Evolutionary conservation across 2,329 filamentous ascomycete genomes (phyloP).

Genomic region (Fusarium clavum): DNA sequence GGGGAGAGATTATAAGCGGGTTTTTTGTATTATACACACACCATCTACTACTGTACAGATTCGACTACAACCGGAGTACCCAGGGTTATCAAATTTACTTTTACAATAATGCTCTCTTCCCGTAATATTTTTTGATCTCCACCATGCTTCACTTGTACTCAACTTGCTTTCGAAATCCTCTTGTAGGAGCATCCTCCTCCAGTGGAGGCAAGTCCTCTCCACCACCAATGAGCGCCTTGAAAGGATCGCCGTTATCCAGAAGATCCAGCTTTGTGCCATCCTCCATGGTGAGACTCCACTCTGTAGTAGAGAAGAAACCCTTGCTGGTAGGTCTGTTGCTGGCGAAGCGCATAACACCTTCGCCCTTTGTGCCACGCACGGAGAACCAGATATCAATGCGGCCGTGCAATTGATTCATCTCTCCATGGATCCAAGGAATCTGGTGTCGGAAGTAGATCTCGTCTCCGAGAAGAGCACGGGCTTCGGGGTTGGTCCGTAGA

Average conservation of each 20-base stretch:
- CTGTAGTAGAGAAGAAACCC: slow-evolving; percentile 82
- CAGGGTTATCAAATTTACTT: slow-evolving; percentile 39
- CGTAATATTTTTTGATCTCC: slow-evolving; percentile 1
- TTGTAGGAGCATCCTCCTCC: slow-evolving; percentile 54
- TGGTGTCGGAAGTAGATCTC: slow-evolving; percentile 83
- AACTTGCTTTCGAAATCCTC: slow-evolving; percentile 65
- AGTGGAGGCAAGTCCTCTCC: slow-evolving; percentile 53
- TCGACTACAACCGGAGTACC: slow-evolving; percentile 45
- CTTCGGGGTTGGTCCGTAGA: slow-evolving; percentile 80
- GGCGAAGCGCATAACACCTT: slow-evolving; percentile 82
- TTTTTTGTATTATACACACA: slow-evolving; percentile 56
- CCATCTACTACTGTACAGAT: slow-evolving; percentile 49
- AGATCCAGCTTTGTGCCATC: slow-evolving; percentile 75
- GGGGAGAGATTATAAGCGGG: slow-evolving; percentile 48
- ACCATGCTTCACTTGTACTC: slow-evolving; percentile 45
- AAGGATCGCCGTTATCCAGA: slow-evolving; percentile 78
- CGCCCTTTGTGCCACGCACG: slow-evolving; percentile 81
- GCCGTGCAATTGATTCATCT: slow-evolving; percentile 94
- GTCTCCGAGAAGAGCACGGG: slow-evolving; percentile 84
- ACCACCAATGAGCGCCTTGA: slow-evolving; percentile 63
- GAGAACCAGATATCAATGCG: slow-evolving; percentile 87
- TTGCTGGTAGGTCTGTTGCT: slow-evolving; percentile 74
- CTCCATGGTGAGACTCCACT: slow-evolving; percentile 84
- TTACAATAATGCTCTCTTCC: slow-evolving; percentile 10
- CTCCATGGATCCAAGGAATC: slow-evolving; percentile 85